Evolutionary conservation across 176 grass and related monocot genomes (phyloP).

Genomic region (Stipa capillata): DNA sequence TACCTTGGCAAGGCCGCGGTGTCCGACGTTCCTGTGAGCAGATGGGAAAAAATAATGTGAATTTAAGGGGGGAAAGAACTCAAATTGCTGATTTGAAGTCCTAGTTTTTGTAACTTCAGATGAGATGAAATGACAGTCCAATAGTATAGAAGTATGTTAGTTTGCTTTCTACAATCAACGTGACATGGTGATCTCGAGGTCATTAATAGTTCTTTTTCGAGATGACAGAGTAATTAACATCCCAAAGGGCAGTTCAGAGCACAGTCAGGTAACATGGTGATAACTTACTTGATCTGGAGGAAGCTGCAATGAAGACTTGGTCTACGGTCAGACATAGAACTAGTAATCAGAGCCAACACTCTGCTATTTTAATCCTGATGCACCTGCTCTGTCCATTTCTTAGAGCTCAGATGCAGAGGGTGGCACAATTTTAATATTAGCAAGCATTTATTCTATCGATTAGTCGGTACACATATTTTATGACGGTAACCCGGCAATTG

Average conservation of each 20-base stretch:
- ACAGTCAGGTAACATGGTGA: background rate
- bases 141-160: background rate
- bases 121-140: background rate
- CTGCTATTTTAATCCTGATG: slow-evolving; percentile 25
- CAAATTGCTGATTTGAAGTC: background rate
- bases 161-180: background rate
- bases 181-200: background rate
- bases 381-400: background rate
- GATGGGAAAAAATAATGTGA: background rate
- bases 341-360: slow-evolving; percentile 15
- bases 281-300: background rate
- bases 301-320: background rate
- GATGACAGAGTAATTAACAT: slow-evolving; percentile 21
- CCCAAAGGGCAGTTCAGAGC: slow-evolving; percentile 18
- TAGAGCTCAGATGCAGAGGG: slow-evolving; percentile 7
- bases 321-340: slow-evolving; percentile 7
- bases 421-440: background rate
- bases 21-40: slow-evolving; percentile 50
- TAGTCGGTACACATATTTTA: background rate
- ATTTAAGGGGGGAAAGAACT: background rate
- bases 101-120: background rate
- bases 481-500: background rate
- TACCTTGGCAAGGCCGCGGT: slow-evolving; percentile 33
- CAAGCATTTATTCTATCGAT: background rate
- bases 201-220: background rate